These are phyloP conservation scores for Phylloporus sp. DNA, from an alignment of 768 basidiomycete genomes.

Conservation along the genomic window DNA sequence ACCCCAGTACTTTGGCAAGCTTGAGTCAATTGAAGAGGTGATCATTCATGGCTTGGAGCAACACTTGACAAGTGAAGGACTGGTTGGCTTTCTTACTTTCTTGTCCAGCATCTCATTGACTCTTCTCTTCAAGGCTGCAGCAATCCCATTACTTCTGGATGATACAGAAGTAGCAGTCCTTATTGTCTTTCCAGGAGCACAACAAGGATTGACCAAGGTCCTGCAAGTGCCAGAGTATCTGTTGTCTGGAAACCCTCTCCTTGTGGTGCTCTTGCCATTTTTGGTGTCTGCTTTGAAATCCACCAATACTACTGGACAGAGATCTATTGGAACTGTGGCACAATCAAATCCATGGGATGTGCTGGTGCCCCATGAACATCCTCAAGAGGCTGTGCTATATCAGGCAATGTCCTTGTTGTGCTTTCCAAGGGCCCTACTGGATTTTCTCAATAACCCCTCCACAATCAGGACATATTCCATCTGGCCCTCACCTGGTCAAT, in stretches of 20 bases:
- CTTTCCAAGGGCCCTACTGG: constrained; percentile 45
- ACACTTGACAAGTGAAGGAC: constrained; percentile 43
- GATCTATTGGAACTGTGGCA: constrained; percentile 6
- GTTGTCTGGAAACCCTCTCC: constrained; percentile 11
- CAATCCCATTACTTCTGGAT: constrained; percentile 46
- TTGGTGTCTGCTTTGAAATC: constrained; percentile 14
- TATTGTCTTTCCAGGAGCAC: constrained; percentile 46
- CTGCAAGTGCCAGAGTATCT: constrained; percentile 39
- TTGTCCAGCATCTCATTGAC: constrained; percentile 2
- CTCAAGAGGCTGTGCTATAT: constrained; percentile 15
- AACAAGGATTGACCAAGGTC: constrained; percentile 31
- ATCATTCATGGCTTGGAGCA: constrained; percentile 37
- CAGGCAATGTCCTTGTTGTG: constrained; percentile 33
- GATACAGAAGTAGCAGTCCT: constrained; percentile 46
- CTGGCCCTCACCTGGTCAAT: constrained; percentile 38
- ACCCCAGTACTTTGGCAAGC: constrained; percentile 48
- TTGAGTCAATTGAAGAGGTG: constrained; percentile 42
- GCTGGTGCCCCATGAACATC: background rate
- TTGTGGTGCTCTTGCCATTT: constrained; percentile 27
- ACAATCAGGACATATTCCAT: constrained; percentile 41
- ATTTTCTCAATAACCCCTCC: constrained; percentile 38
- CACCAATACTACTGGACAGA: constrained; percentile 15
- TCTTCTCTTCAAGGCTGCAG: constrained; percentile 38
- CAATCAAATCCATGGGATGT: constrained; percentile 3
- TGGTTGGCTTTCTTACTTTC: constrained; percentile 35